Evolutionary conservation across 495 filamentous ascomycete species (phyloP), one percentile per base, ranked within the genome.

Genomic region (Zalerion maritima): DNA sequence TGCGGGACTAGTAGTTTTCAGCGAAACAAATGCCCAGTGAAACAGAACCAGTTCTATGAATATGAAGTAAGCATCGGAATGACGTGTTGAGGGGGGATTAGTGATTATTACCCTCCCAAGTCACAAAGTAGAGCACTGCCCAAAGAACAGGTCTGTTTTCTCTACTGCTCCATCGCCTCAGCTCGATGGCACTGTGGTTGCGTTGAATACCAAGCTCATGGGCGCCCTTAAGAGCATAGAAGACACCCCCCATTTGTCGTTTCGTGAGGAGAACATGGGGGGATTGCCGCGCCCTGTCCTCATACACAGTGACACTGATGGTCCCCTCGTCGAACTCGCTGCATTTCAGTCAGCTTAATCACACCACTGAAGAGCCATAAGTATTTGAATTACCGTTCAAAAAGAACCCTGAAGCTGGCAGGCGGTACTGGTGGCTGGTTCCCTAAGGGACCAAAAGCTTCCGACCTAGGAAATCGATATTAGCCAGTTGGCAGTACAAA

Each of bases 31-130:
- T 0, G 75, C 71, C 50, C 69, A 76, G 48, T 78, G 80, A 47
- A 92, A 89, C 1, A 81, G 55, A 8, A 84, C 78, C 71, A 92
- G 72, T 35, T 67, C 61, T 65, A 21, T 13, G n/a, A n/a, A n/a
- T n/a, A n/a, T n/a, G n/a, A n/a, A n/a, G n/a, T n/a, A n/a, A n/a
- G n/a, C n/a, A n/a, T n/a, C n/a, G n/a, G n/a, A n/a, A n/a, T n/a
- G n/a, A n/a, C n/a, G n/a, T n/a, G n/a, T n/a, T n/a, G n/a, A n/a
- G n/a, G n/a, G n/a, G n/a, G 13, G 14, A 16, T 26, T 3, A 2
- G 21, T 5, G 20, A 22, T 24, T 38, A 51, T 31, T 29, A 64
- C 66, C 62, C 52, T 71, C 67, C 65, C 65, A 71, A 3, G 64
- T 69, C 33, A 62, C 39, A 27, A 69, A 71, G 20, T 59, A 63